phyloP scores from a whole-genome alignment of 2,329 filamentous ascomycete genomes.

The Trichoderma harzianum region DNA sequence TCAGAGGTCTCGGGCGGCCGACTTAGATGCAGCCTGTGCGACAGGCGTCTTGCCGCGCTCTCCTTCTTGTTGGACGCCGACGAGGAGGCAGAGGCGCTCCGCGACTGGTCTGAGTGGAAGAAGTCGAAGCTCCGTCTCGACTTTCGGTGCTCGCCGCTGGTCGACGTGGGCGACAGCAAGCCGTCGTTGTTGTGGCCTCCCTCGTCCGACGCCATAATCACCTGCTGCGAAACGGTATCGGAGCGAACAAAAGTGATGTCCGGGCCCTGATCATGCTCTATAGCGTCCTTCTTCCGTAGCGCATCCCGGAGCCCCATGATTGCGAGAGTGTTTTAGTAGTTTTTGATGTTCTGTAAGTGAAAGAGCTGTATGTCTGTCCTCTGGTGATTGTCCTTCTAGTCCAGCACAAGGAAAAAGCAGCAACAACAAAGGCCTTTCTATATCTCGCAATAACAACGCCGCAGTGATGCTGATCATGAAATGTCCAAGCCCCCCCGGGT shows the following conservation, averaged over 20 bases:
- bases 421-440: background rate
- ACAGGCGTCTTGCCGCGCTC: slow-evolving; percentile 49
- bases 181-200: slow-evolving; percentile 30
- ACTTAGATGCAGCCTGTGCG: slow-evolving; percentile 67
- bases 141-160: slow-evolving; percentile 30
- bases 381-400: background rate
- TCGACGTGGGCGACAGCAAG: slow-evolving; percentile 28
- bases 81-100: slow-evolving; percentile 47
- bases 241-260: slow-evolving; percentile 82
- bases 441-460: background rate
- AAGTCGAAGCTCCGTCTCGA: slow-evolving; percentile 45
- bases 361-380: background rate
- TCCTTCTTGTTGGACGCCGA: slow-evolving; percentile 36
- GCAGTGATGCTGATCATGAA: background rate
- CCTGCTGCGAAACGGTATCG: slow-evolving; percentile 76
- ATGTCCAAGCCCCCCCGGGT: background rate
- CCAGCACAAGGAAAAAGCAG: background rate
- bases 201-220: slow-evolving; percentile 64
- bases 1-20: slow-evolving; percentile 59
- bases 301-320: slow-evolving; percentile 52
- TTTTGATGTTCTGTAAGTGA: background rate
- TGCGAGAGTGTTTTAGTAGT: background rate
- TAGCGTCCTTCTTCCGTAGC: slow-evolving; percentile 52
- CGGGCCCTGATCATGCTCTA: slow-evolving; percentile 46
- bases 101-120: slow-evolving; percentile 44